Evolutionary conservation across 345 rosid genomes (phyloP).

Genomic region (Brassica carinata): DNA sequence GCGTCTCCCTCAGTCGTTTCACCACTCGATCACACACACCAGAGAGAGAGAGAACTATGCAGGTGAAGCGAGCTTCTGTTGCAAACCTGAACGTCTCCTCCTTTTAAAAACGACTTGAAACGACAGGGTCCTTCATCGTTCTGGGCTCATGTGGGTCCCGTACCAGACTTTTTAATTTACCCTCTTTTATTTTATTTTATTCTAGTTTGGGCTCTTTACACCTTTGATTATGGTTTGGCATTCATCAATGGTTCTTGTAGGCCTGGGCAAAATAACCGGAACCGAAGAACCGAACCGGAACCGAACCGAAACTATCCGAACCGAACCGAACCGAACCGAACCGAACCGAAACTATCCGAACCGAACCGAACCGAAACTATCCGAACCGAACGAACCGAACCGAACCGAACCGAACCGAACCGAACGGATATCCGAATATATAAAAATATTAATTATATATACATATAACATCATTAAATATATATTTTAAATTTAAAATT

Average conservation of each 20-base stretch:
- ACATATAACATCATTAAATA: no score
- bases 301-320: no score
- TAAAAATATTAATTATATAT: no score
- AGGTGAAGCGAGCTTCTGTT: constrained; percentile 42
- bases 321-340: no score
- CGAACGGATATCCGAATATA: no score
- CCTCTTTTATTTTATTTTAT: neutral
- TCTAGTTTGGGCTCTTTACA: neutral
- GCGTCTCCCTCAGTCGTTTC: constrained; percentile 38
- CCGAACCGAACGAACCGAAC: no score
- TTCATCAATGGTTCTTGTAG: constrained; percentile 21
- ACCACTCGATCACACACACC: constrained; percentile 34
- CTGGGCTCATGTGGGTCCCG: constrained; percentile 26
- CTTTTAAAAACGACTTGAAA: constrained; percentile 16
- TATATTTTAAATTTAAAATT: no score
- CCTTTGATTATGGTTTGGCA: constrained; percentile 37
- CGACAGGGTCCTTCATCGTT: constrained; percentile 36
- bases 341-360: no score
- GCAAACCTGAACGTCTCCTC: constrained; percentile 29
- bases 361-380: no score
- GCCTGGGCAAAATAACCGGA: no score
- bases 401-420: no score
- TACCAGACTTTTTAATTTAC: neutral
- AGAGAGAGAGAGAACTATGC: neutral
- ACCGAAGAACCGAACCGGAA: no score